phyloP scores from a whole-genome alignment of 192 early-diverging fungal species.

The Linnemannia schmuckeri region DNA sequence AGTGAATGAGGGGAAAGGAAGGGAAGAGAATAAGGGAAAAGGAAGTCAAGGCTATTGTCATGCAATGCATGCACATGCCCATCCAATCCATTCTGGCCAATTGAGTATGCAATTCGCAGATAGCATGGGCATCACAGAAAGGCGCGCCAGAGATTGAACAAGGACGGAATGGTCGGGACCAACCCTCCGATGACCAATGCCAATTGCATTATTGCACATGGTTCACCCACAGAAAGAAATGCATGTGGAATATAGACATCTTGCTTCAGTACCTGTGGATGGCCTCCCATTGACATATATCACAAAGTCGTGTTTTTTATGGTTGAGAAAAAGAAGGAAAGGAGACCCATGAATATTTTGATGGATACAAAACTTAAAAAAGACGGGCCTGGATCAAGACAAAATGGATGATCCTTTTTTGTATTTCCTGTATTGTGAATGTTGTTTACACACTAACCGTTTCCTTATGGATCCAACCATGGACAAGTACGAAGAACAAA shows the following conservation, averaged over 20 bases:
- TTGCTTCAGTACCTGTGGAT: neutral
- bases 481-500: too few species aligned
- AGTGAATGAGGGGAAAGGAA: neutral
- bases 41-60: neutral
- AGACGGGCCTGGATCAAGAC: too few species aligned
- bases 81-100: neutral
- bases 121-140: neutral
- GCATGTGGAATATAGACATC: neutral
- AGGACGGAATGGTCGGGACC: neutral
- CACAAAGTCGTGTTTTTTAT: too few species aligned
- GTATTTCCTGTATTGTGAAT: too few species aligned
- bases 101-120: neutral
- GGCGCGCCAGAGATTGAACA: neutral
- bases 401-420: too few species aligned
- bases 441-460: too few species aligned
- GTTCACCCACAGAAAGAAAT: neutral
- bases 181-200: neutral
- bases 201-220: neutral
- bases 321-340: too few species aligned
- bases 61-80: conserved; percentile 3
- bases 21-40: neutral
- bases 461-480: too few species aligned
- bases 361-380: too few species aligned
- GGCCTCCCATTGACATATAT: too few species aligned
- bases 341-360: too few species aligned